These are phyloP conservation scores for Candida vartiovaarae DNA, from an alignment of 805 yeast genomes.

Conservation along the genomic window DNA sequence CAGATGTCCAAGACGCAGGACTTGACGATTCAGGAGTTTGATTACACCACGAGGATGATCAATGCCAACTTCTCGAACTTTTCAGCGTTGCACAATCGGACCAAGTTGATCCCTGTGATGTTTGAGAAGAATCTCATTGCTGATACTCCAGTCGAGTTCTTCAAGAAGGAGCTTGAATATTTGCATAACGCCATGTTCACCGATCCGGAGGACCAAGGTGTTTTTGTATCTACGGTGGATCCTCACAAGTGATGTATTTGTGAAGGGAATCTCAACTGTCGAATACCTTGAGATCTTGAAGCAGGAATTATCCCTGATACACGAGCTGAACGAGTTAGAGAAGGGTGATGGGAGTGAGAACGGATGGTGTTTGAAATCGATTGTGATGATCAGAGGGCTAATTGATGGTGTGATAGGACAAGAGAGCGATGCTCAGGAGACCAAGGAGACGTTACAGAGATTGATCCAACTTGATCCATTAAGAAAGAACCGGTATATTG, in stretches of 20 bases:
- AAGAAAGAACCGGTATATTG: constrained; percentile 52
- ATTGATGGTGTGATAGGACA: constrained; percentile 16
- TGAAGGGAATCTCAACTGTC: constrained; percentile 18
- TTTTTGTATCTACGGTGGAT: constrained; percentile 91
- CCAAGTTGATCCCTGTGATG: constrained; percentile 55
- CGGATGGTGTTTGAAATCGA: constrained; percentile 68
- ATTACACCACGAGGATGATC: constrained; percentile 72
- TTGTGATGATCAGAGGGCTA: constrained; percentile 38
- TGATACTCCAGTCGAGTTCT: constrained; percentile 29
- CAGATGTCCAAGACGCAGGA: constrained; percentile 24
- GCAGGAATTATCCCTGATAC: constrained; percentile 40
- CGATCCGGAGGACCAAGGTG: constrained; percentile 90
- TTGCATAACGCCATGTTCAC: constrained; percentile 82
- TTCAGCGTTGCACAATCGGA: constrained; percentile 93
- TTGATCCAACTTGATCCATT: constrained; percentile 56
- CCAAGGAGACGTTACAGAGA: constrained; percentile 30
- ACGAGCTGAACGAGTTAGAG: constrained; percentile 68
- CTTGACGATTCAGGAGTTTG: constrained; percentile 48
- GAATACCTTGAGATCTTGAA: constrained; percentile 34
- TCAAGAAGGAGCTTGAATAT: constrained; percentile 54
- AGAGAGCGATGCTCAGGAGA: constrained; percentile 23
- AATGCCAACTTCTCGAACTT: constrained; percentile 83
- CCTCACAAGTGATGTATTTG: constrained; percentile 29
- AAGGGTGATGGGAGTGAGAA: constrained; percentile 59
- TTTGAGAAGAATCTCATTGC: constrained; percentile 24